A percentile compares a stretch with the other conserved stretches of the same genome.
Evolutionary conservation across 176 grass and related monocot species (phyloP).

Genomic region (Oryza glaberrima): DNA sequence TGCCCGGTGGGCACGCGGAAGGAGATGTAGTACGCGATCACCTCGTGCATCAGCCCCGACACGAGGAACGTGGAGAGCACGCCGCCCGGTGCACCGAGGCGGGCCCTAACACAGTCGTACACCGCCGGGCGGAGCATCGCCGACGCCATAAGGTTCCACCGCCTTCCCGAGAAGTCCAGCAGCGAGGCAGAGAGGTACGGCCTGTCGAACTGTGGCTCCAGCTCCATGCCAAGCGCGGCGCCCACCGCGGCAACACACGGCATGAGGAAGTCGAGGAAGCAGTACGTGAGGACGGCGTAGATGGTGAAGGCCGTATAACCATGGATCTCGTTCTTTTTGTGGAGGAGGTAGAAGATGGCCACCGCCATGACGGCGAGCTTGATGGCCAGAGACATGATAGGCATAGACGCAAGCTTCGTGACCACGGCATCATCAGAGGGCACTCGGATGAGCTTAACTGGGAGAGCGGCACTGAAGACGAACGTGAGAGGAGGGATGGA

Average conservation of each 20-base stretch:
- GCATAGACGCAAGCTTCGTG: background rate
- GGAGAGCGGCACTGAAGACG: constrained; percentile 38
- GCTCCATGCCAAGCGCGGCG: constrained; percentile 20
- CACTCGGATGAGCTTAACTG: constrained; percentile 34
- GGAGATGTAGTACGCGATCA: constrained; percentile 43
- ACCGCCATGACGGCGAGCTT: constrained; percentile 17
- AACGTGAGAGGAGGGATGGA: constrained; percentile 32
- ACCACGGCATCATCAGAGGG: background rate
- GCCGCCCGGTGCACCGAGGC: constrained; percentile 25
- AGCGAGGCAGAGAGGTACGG: constrained; percentile 40
- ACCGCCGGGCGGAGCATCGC: constrained; percentile 41
- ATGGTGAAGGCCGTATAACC: background rate
- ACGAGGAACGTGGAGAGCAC: constrained; percentile 41
- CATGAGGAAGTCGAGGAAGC: no score
- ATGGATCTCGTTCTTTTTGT: constrained; percentile 14
- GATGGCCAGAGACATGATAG: background rate
- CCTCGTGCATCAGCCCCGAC: constrained; percentile 62
- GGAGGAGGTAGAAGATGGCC: constrained; percentile 19
- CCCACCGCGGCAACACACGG: background rate
- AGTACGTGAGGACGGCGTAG: background rate
- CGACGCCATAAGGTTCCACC: constrained; percentile 54
- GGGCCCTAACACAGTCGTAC: constrained; percentile 28
- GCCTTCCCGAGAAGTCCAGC: constrained; percentile 49
- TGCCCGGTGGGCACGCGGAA: constrained; percentile 38
- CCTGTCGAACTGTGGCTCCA: constrained; percentile 43